Base-by-base conservation (phyloP, 2,329 filamentous ascomycete genomes). In the Aspergillus pseudoterreus region DNA sequence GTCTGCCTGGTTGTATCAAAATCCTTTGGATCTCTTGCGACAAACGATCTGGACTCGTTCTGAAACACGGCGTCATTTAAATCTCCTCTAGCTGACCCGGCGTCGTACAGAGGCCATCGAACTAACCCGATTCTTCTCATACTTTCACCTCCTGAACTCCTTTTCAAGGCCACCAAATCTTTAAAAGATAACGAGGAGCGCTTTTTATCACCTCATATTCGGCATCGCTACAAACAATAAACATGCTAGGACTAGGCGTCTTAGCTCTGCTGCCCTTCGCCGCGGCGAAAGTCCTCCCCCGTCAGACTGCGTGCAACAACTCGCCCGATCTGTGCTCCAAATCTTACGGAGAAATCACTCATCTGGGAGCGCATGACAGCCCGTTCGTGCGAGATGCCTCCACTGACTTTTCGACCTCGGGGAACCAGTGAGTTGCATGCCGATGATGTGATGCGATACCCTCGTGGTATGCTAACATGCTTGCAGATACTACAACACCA, bases 331-430 rank as follows among this genome's bases (percentile, higher is more conserved):
- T 94, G 38, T 94, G 90, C 76, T 75, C 73, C 55, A 82, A 82
- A 57, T 73, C 81, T 15, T 94, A 94, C 75, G 85, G 83, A 72
- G 83, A 87, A 59, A 81, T 94, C 60, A 92, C 88, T 3, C 81
- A 92, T 68, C 82, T 92, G 63, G 88, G 88, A 19, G 87, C 86
- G 15, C 88, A 92, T 72, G 81, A 91, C 71, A 84, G 82, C 54
- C 78, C 87, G 10, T 92, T 91, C 66, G 69, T 91, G 41, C 78
- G 86, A 45, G 84, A 90, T 62, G 68, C 73, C 22, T 79, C 78
- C 50, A 86, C 83, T 1, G 75, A 72, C 54, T 82, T 85, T 68
- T 83, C 82, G 22, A 69, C 83, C 2, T 80, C 84, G 2, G 87
- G 86, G 5, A 88, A 90, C 68, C 88, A 92, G 71, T 89, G 78